phyloP scores from a whole-genome alignment of 495 filamentous ascomycete species.

The Podospora comata region DNA sequence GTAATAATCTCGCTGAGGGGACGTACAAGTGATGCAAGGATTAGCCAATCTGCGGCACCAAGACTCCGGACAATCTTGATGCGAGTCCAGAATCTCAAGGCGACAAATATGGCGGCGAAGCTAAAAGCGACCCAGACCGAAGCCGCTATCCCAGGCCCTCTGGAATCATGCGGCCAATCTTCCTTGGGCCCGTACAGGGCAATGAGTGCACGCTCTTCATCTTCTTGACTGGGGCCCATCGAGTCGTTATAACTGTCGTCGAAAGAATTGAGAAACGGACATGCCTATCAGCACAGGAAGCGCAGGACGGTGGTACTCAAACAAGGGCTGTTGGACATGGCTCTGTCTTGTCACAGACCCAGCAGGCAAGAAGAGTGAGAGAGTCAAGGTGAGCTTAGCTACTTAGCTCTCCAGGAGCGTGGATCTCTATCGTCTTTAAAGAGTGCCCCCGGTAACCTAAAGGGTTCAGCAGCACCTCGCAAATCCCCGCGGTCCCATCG shows the following conservation, averaged over 20 bases:
- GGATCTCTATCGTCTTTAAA: background rate
- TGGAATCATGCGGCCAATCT: constrained; percentile 8
- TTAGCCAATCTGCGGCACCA: constrained; percentile 23
- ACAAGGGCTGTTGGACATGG: background rate
- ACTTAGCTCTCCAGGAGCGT: background rate
- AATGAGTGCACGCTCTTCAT: background rate
- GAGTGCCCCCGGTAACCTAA: background rate
- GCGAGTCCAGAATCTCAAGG: constrained; percentile 26
- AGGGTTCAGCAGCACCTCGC: background rate
- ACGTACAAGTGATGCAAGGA: constrained; percentile 23
- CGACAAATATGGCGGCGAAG: constrained; percentile 26
- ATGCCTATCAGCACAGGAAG: background rate
- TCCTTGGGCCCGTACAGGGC: background rate
- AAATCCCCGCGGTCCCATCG: background rate
- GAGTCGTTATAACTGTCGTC: background rate
- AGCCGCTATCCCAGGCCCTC: constrained; percentile 19
- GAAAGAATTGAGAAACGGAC: background rate
- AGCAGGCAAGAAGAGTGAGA: background rate
- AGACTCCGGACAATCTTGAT: constrained; percentile 20
- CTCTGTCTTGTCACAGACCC: background rate
- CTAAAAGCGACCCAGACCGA: constrained; percentile 16
- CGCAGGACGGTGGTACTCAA: background rate
- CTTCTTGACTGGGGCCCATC: background rate
- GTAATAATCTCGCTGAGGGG: background rate
- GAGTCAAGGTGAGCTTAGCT: background rate